These are phyloP conservation scores for Candida wancherniae DNA, from an alignment of 805 yeast genomes.

Conservation along the genomic window DNA sequence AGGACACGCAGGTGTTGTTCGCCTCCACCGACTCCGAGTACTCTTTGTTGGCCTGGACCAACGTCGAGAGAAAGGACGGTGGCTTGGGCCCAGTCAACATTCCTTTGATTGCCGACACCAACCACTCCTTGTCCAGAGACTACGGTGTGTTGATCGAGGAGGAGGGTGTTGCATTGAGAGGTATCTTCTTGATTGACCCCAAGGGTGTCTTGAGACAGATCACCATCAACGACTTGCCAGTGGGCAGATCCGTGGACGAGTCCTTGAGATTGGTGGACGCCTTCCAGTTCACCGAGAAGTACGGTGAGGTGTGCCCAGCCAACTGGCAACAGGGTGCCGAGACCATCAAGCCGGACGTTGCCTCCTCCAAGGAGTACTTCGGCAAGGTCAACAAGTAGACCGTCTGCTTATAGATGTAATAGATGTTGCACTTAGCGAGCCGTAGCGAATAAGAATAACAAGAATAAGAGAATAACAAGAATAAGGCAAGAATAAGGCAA, in stretches of 20 bases:
- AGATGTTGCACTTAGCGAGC: too few species aligned
- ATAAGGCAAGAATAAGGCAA: too few species aligned
- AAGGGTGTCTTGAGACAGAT: conserved; percentile 90
- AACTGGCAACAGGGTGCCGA: conserved; percentile 92
- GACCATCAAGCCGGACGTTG: conserved; percentile 57
- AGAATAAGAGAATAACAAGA: too few species aligned
- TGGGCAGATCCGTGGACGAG: conserved; percentile 98
- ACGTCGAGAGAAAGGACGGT: conserved; percentile 93
- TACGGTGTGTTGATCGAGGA: conserved; percentile 97
- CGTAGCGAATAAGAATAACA: too few species aligned
- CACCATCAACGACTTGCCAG: conserved; percentile 98
- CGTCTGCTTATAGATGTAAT: too few species aligned
- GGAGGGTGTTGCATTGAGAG: conserved; percentile 96
- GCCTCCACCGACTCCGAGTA: conserved; percentile 99
- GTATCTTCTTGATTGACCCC: conserved; percentile 97
- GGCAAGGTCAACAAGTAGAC: conserved; percentile 47
- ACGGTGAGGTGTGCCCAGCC: conserved; percentile 99
- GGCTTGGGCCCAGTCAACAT: conserved; percentile 94
- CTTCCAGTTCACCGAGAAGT: conserved; percentile 98
- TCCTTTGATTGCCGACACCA: conserved; percentile 94
- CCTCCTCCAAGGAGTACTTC: conserved; percentile 21
- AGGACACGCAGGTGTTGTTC: conserved; percentile 83
- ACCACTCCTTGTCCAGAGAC: conserved; percentile 90
- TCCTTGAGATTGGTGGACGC: conserved; percentile 96
- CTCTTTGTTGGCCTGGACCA: conserved; percentile 97